Base-by-base conservation (phyloP, 2,329 filamentous ascomycete genomes). In the Penicillium oxalicum region DNA sequence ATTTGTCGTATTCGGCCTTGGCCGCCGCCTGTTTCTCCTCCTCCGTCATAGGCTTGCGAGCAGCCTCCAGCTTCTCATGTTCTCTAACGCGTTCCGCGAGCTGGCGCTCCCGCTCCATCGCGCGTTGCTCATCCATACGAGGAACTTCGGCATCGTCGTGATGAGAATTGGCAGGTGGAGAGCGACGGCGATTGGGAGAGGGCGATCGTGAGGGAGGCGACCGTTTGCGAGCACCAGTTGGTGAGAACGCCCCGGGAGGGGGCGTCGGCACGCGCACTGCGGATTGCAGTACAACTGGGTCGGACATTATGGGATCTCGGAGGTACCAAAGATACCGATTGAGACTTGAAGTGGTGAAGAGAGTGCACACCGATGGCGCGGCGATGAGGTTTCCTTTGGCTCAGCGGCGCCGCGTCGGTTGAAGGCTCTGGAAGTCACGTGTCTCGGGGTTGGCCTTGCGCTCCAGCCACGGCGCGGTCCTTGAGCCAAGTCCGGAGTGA, bases 1-100 rank as follows among this genome's bases (percentile, higher is more conserved):
- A 80, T 72, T 91, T 91, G 71, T 94, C 85, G 72, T 95, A 94
- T 75, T 96, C 91, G 56, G 90, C 88, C 74, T 95, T 94, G 38
- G 89, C 88, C 36, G 84, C 84, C 25, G 84, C 88, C 71, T 91
- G 88, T 71, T 94, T 95, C 70, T 91, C 84, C 67, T 89, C 89
- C 61, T 87, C 89, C 3, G 77, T 80, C 40, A 79, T 69, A n/a
- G 77, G 75, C 59, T 80, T 80, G 34, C 72, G 70, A 33, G 69
- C 64, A 25, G 70, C 64, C 33, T 73, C 70, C 46, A 75, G 70
- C 48, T 72, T 68, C 50, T 78, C 77, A 56, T 74, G 71, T 54
- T 79, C 72, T 44, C 77, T 73, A 45, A 78, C 70, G 45, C 79
- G 73, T 60, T 81, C 78, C 9, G 73, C 69, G 12, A 78, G 69